Evolutionary conservation across 2,329 filamentous ascomycete genomes (phyloP), one percentile per base, ranked within the genome.

Genomic region (Exophiala sp.): DNA sequence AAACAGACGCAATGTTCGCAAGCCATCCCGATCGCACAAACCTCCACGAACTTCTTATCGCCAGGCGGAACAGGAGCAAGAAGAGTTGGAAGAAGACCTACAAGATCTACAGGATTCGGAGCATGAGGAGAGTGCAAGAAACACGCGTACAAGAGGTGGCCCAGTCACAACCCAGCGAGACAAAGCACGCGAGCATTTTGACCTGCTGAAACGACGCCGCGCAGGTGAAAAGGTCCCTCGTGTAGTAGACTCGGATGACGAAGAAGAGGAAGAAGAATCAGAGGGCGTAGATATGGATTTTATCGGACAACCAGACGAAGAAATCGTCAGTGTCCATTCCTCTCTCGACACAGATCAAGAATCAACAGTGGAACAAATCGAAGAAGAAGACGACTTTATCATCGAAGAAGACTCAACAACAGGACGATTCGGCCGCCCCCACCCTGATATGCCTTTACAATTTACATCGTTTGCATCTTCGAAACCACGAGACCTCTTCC

Each of bases 401-500:
- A 74, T 86, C 42, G 82, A 86, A 20, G 82, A 86, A 21, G 84
- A 83, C 12, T 72, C 79, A 3, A 8, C 24, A 29, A 34, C 42
- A 5, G 79, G 76, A 6, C 67, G 70, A 29, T 68, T 87, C 0
- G 83, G 83, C 1, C 81, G 81, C 0, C 82, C 80, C 1, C 71
- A 77, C 8, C 66, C 75, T 9, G 75, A 76, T 3, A 82, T 89
- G 2, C 88, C 88, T 0, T 74, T 91, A 1, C 75, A 87, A 62
- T 90, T 89, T 67, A 88, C 84, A 1, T 71, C 78, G 3, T 78
- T 86, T 52, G 79, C 82, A 0, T 83, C 84, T 58, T 84, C 85
- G 61, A 86, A 86, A 47, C 73, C 85, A 0, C 85, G 84, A 59
- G 84, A 89, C 36, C 82, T 91, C 46, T 92, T 92, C 72, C 81